Evolutionary conservation across 2,329 filamentous ascomycete genomes (phyloP).

Genomic region (Phaeoacremonium minimum): DNA sequence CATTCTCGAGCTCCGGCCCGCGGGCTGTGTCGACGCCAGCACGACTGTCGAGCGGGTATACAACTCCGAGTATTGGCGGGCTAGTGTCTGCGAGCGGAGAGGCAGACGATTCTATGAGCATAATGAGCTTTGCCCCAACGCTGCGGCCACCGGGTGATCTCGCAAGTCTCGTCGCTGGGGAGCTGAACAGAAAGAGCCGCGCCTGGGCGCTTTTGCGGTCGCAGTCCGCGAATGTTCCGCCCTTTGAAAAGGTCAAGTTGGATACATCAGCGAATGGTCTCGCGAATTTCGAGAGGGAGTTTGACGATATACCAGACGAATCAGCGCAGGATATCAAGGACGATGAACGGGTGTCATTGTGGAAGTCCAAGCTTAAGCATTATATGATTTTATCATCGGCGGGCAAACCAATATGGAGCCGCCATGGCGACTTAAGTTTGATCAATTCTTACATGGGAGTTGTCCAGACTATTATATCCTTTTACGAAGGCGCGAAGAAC

Average conservation of each 20-base stretch:
- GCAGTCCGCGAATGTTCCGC: slow-evolving; percentile 54
- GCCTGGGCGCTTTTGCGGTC: slow-evolving; percentile 65
- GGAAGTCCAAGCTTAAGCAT: slow-evolving; percentile 93
- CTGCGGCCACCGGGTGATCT: slow-evolving; percentile 64
- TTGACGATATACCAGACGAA: slow-evolving; percentile 66
- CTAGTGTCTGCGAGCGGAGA: slow-evolving; percentile 33
- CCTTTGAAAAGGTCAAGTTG: slow-evolving; percentile 51
- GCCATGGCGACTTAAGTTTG: slow-evolving; percentile 84
- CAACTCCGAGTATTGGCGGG: slow-evolving; percentile 24
- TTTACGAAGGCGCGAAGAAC: slow-evolving; percentile 80
- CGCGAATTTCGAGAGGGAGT: slow-evolving; percentile 69
- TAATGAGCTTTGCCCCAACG: slow-evolving; percentile 63
- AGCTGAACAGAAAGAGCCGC: slow-evolving; percentile 59
- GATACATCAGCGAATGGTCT: slow-evolving; percentile 47
- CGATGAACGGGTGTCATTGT: slow-evolving; percentile 62
- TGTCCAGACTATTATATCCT: slow-evolving; percentile 95
- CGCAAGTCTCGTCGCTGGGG: slow-evolving; percentile 76
- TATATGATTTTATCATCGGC: slow-evolving; percentile 95
- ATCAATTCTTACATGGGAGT: slow-evolving; percentile 94
- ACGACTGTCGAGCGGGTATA: slow-evolving; percentile 29
- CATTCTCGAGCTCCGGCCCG: slow-evolving; percentile 42
- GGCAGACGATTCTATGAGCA: slow-evolving; percentile 59
- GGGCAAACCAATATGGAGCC: slow-evolving; percentile 94
- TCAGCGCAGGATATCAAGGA: slow-evolving; percentile 36
- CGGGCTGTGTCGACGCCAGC: slow-evolving; percentile 29